Base-by-base conservation (phyloP, 371 early-diverging fungal species). In the Mucor saturninus region DNA sequence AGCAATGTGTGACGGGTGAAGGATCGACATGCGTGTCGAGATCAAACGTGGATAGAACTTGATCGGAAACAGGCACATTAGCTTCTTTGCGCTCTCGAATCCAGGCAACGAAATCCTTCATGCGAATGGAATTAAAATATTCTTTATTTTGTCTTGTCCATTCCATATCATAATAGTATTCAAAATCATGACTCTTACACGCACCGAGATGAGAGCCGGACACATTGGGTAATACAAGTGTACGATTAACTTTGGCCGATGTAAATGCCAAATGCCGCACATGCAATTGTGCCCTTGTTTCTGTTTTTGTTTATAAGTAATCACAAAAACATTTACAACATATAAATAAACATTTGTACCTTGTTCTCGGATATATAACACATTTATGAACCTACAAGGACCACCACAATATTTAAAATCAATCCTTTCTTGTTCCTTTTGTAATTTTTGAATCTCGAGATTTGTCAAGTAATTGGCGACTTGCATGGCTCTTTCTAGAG, bases 201-300 rank as follows among this genome's bases (percentile, higher is more conserved):
- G 69, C 61, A 9, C 77, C 77, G 8, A 76, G 14, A 56, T 65
- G 74, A 2, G 77, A 73, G 7, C 50, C 61, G 43, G 58, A 51
- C 9, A 74, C 74, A 58, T 76, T 76, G 1, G 77, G 77, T 28
- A 76, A 54, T 1, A 76, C 77, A 21, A 76, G 67, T 4, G 74
- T 76, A 6, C 77, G 61, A 15, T 54, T 53, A 9, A 76, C 30
- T 21, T 55, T 59, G 5, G 69, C 71, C 3, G 77, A 69, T 13
- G 71, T 31, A 37, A 71, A 76, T 7, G 77, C 67, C 26, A 75
- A 42, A 50, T 75, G 76, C 29, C 76, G 67, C 32, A 75, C 70
- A 54, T 75, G 76, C n/a, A 69, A 40, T 55, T 75, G 76, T 5
- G 76, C 67, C 29, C 76, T 76, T 45, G 79, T 73, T 64, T 82